A percentile compares a stretch with the other conserved stretches of the same genome.
phyloP scores from a whole-genome alignment of 495 filamentous ascomycete species.

The Penicillium tannophilum region DNA sequence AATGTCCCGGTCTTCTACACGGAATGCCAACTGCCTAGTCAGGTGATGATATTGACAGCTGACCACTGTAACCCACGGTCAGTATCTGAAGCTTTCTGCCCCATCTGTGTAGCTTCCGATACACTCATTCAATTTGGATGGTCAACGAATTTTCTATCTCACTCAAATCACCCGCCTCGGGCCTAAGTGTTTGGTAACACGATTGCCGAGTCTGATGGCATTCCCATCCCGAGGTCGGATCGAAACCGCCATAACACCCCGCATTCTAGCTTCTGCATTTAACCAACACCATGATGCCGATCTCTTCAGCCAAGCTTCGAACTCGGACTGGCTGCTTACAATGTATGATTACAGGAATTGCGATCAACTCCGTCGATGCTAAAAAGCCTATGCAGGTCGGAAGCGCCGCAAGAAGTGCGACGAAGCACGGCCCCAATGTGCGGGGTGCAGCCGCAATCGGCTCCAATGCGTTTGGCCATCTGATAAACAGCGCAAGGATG shows the following conservation, averaged over 20 bases:
- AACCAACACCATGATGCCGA: not conserved
- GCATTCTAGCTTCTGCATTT: not conserved
- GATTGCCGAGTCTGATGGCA: no score
- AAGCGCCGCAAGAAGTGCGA: conserved; percentile 24
- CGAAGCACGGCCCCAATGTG: conserved; percentile 16
- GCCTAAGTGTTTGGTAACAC: no score
- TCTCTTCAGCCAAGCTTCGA: conserved; percentile 13
- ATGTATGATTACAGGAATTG: conserved; percentile 4
- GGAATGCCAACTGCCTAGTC: no score
- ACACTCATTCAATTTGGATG: no score
- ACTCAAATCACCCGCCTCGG: no score
- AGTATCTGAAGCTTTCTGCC: no score
- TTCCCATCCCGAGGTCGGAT: not conserved
- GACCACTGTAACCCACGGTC: no score
- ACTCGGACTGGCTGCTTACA: conserved; percentile 16
- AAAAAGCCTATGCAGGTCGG: conserved; percentile 9
- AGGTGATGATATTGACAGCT: no score
- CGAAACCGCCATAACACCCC: not conserved
- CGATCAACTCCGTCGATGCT: not conserved
- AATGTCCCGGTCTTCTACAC: no score
- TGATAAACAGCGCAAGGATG: conserved; percentile 1
- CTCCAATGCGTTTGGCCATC: conserved; percentile 18
- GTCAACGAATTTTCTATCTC: no score
- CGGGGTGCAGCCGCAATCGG: conserved; percentile 10
- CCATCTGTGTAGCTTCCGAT: no score